Percentiles rank a stretch among this genome's conserved stretches.
Conservation (phyloP, 2,329 filamentous ascomycete species). For the Cytospora piceicola region DNA sequence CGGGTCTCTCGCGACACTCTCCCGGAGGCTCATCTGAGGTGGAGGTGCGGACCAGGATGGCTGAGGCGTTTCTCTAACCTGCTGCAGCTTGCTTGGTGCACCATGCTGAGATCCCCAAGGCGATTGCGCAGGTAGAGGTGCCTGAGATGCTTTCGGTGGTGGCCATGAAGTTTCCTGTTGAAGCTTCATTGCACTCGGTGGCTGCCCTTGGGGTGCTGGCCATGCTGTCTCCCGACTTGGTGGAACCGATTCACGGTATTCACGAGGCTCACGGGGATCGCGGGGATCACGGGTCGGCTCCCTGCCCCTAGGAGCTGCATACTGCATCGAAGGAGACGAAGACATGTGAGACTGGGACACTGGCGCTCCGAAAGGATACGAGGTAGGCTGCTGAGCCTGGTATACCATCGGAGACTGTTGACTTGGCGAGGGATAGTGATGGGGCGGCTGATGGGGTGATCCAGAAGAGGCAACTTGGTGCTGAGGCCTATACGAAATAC, state of each 20-base stretch:
- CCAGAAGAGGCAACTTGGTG: constrained; percentile 39
- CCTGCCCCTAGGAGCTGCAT: constrained; percentile 39
- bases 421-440: constrained; percentile 34
- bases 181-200: constrained; percentile 34
- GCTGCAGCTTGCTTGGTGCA: constrained; percentile 42
- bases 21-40: constrained; percentile 35
- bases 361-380: constrained; percentile 52
- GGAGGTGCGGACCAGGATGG: constrained; percentile 40
- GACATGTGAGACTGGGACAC: constrained; percentile 49
- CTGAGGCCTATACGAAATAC: constrained; percentile 41
- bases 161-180: constrained; percentile 41
- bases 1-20: constrained; percentile 22
- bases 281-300: constrained; percentile 23
- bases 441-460: constrained; percentile 38
- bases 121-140: constrained; percentile 41
- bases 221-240: constrained; percentile 44
- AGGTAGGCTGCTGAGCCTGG: constrained; percentile 37
- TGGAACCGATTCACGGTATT: constrained; percentile 44
- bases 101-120: constrained; percentile 46
- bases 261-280: constrained; percentile 2
- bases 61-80: constrained; percentile 41
- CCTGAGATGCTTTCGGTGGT: constrained; percentile 41
- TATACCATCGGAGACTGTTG: constrained; percentile 36
- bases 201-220: constrained; percentile 36
- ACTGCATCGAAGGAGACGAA: constrained; percentile 59